Base-by-base conservation (phyloP, 2,329 filamentous ascomycete genomes). In the Colletotrichum tanaceti region DNA sequence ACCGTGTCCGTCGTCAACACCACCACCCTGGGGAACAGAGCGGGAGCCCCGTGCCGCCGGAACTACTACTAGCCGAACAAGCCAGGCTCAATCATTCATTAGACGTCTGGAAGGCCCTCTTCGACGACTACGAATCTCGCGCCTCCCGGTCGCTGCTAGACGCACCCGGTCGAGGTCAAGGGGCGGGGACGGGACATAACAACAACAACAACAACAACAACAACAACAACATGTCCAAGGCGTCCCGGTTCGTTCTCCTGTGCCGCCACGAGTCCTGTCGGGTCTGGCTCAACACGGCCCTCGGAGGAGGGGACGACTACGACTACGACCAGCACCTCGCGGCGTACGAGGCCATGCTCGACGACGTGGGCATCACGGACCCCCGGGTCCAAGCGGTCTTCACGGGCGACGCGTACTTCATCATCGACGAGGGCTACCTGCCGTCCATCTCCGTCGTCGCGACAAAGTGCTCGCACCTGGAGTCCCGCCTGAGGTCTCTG, bases 211-310 rank as follows among this genome's bases (percentile, higher is more conserved):
- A n/a, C n/a, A n/a, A n/a, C n/a, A n/a, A n/a, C n/a, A n/a, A n/a
- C n/a, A n/a, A n/a, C n/a, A n/a, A n/a, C n/a, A n/a, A n/a, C 35
- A 5, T 41, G 9, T 18, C 50, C 4, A 44, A 49, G 14, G 47
- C 49, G 5, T 24, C 50, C 16, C 44, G 44, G 10, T 63, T 41
- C 44, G 6, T 63, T 0, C 58, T 66, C 7, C 13, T 32, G 7
- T 43, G n/a, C 11, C 50, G 64, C 11, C 52, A 49, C 38, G 52
- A 50, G 13, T 57, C 43, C 9, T 66, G 64, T 7, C 54, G 49
- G 11, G 43, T 52, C 11, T 66, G 58, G 64, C 11, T 57, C 13
- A 63, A 66, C 10, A 63, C 52, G 14, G 64, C 58, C 1, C 38
- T 63, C 3, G 58, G 44, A 0, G 7, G n/a, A 9, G 41, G n/a